Conservation (phyloP, 2,329 filamentous ascomycete species). For the Neofusicoccum sp. region DNA sequence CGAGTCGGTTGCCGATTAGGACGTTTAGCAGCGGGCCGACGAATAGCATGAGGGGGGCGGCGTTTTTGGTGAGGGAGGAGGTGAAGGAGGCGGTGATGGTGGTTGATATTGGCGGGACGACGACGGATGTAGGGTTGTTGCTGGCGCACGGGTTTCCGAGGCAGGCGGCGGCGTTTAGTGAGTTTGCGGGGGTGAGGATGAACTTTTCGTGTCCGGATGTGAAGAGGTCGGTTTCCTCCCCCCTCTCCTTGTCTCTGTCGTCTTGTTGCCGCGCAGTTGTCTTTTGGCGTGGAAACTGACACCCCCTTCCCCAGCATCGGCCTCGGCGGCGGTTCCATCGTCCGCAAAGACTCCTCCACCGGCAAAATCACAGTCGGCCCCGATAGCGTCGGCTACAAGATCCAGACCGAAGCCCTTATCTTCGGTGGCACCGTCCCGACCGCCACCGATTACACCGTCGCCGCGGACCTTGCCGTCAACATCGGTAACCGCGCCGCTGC, state of each 20-base stretch:
- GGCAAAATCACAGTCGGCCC: conserved; percentile 51
- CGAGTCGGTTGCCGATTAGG: conserved; percentile 57
- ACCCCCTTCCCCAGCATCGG: conserved; percentile 40
- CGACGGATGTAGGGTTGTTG: conserved; percentile 61
- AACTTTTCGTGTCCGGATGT: conserved; percentile 48
- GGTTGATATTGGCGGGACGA: conserved; percentile 66
- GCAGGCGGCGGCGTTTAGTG: conserved; percentile 59
- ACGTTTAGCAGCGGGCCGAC: conserved; percentile 64
- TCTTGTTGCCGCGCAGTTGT: neutral
- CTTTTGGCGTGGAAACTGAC: neutral
- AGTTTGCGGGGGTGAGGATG: conserved; percentile 60
- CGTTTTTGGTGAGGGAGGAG: conserved; percentile 50
- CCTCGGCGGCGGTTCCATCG: conserved; percentile 54
- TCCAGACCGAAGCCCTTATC: conserved; percentile 48
- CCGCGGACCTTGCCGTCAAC: conserved; percentile 24
- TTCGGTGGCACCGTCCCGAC: conserved; percentile 57
- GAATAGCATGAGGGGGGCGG: conserved; percentile 54
- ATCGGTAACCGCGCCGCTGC: conserved; percentile 23
- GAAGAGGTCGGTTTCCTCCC: conserved; percentile 33
- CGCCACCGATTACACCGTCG: conserved; percentile 53
- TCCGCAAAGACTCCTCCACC: conserved; percentile 25
- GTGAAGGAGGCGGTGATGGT: conserved; percentile 40
- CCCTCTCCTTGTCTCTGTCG: neutral
- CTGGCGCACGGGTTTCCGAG: conserved; percentile 61
- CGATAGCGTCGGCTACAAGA: conserved; percentile 54